Conservation (phyloP, 192 early-diverging fungal species). For the Glomus cerebriforme region DNA sequence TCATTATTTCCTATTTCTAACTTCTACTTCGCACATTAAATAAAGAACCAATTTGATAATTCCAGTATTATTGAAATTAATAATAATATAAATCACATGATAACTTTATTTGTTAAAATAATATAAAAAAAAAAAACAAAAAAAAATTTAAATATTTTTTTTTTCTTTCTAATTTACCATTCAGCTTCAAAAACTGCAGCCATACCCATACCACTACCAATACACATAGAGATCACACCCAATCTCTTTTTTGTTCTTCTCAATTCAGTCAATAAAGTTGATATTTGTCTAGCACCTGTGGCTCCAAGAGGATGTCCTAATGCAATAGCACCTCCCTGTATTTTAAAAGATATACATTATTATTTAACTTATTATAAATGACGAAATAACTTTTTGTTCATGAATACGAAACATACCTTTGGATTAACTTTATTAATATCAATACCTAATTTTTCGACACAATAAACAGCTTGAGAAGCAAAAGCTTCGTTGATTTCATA, state of each 20-base stretch:
- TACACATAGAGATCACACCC: slow-evolving; percentile 45
- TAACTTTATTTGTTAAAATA: no score
- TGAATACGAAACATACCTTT: slow-evolving; percentile 39
- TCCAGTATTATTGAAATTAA: no score
- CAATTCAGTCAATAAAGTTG: slow-evolving; percentile 92
- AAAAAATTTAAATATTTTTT: no score
- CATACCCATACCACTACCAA: slow-evolving; percentile 48
- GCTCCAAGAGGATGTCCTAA: slow-evolving; percentile 93
- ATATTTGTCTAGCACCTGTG: slow-evolving; percentile 96
- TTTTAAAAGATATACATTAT: not conserved
- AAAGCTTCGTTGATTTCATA: slow-evolving; percentile 98
- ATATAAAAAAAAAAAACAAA: no score
- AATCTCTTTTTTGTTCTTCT: slow-evolving; percentile 38
- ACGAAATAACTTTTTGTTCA: not conserved
- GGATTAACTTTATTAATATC: slow-evolving; percentile 93
- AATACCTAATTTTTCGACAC: slow-evolving; percentile 84
- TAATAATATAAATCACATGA: no score
- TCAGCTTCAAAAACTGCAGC: slow-evolving; percentile 42
- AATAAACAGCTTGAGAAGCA: slow-evolving; percentile 95
- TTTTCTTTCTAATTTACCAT: not conserved
- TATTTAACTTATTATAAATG: not conserved
- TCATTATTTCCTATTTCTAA: no score
- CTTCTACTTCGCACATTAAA: no score
- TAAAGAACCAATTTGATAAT: no score
- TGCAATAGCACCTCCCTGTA: slow-evolving; percentile 91